A percentile compares a stretch with the other conserved stretches of the same genome.
These are phyloP conservation scores for Cercophora samala DNA, from an alignment of 495 filamentous ascomycete genomes.

Conservation along the genomic window DNA sequence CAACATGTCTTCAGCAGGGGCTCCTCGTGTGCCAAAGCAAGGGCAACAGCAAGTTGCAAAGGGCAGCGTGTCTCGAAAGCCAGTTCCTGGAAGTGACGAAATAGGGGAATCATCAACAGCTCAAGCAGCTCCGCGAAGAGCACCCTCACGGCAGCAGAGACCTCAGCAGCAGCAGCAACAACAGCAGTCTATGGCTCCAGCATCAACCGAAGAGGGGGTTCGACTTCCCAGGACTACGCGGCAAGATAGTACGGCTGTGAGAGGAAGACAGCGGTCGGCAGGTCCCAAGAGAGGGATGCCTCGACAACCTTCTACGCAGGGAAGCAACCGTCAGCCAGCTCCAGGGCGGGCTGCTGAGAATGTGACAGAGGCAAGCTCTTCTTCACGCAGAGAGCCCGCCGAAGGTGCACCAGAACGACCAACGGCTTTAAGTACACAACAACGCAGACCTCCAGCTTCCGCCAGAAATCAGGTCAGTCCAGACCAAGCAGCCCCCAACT, in stretches of 20 bases:
- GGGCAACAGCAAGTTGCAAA: neutral
- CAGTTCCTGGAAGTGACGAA: neutral
- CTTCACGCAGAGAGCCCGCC: neutral
- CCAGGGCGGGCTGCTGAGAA: neutral
- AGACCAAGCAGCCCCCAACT: constrained; percentile 6
- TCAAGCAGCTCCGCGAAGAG: neutral
- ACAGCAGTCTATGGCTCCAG: neutral
- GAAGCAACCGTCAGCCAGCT: neutral
- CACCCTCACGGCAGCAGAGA: constrained; percentile 5
- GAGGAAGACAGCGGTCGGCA: neutral
- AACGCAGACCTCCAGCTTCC: constrained; percentile 4
- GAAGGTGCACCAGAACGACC: neutral
- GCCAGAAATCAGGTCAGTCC: neutral
- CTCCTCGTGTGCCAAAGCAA: neutral
- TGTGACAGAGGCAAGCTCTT: neutral
- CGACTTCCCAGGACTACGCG: neutral
- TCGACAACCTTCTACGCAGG: neutral
- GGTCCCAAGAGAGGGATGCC: constrained; percentile 1
- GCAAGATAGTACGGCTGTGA: neutral
- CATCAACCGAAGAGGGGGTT: neutral
- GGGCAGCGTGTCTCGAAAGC: neutral
- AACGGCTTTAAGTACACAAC: neutral
- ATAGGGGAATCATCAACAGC: neutral
- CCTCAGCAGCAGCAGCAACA: constrained; percentile 1
- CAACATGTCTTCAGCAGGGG: neutral